A percentile compares a stretch with the other conserved stretches of the same genome.
These are phyloP conservation scores for Vitis riparia DNA, from an alignment of 164 flowering plant genomes.

Conservation along the genomic window DNA sequence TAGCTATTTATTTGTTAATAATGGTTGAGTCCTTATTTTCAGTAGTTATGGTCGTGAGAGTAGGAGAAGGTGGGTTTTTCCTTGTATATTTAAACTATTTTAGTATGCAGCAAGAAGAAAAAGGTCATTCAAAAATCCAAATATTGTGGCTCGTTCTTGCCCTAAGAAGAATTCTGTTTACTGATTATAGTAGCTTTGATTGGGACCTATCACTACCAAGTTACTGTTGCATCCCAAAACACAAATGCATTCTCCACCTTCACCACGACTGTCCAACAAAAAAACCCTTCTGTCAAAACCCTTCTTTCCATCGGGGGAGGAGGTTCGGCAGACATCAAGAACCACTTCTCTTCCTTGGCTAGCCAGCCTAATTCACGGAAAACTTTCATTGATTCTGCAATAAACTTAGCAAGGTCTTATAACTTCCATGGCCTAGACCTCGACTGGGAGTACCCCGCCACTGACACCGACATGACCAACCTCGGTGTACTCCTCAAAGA, in stretches of 20 bases:
- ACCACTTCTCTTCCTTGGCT: conserved; percentile 30
- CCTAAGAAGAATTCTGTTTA: too few relatives aligned
- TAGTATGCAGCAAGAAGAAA: too few relatives aligned
- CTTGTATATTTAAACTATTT: too few relatives aligned
- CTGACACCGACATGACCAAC: conserved; percentile 12
- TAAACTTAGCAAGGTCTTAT: conserved; percentile 28
- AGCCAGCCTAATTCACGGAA: conserved; percentile 23
- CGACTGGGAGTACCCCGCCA: neutral
- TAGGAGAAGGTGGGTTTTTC: too few relatives aligned
- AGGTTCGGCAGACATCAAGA: neutral
- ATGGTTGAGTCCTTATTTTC: too few relatives aligned
- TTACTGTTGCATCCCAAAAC: conserved; percentile 25
- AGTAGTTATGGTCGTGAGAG: too few relatives aligned
- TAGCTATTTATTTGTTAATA: too few relatives aligned
- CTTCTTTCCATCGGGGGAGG: conserved; percentile 43
- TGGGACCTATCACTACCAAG: neutral
- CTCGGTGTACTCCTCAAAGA: conserved; percentile 35
- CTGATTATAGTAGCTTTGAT: too few relatives aligned
- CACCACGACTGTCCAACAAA: conserved; percentile 31
- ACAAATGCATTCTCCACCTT: conserved; percentile 25
- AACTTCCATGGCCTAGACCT: conserved; percentile 37
- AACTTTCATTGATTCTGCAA: conserved; percentile 45
- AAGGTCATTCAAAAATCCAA: too few relatives aligned
- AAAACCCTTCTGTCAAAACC: conserved; percentile 34
- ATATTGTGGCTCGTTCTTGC: too few relatives aligned